These are phyloP conservation scores for Scedosporium aurantiacum DNA, from an alignment of 2,329 filamentous ascomycete genomes.

Conservation along the genomic window DNA sequence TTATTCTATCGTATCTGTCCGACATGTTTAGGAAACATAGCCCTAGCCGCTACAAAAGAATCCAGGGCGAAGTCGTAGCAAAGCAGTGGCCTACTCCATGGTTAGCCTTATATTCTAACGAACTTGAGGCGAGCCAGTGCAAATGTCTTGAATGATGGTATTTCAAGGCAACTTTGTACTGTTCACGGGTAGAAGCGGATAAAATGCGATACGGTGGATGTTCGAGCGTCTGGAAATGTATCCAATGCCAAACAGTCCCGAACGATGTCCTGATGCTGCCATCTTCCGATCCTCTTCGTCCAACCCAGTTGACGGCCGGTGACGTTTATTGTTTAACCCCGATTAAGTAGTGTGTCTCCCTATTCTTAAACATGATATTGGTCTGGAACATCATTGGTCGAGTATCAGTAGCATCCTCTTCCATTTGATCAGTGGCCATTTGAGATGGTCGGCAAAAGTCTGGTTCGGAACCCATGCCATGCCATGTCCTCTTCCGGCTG, in stretches of 20 bases:
- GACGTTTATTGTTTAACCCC: not conserved
- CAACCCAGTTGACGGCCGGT: too few relatives aligned
- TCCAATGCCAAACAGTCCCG: too few relatives aligned
- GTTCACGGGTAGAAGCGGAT: too few relatives aligned
- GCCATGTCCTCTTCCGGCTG: not conserved
- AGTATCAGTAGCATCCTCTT: not conserved
- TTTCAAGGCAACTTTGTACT: too few relatives aligned
- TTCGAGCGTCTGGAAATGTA: too few relatives aligned
- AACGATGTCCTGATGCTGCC: too few relatives aligned
- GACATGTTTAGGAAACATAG: not conserved
- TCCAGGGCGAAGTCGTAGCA: not conserved
- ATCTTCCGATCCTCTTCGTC: too few relatives aligned
- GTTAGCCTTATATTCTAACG: too few relatives aligned
- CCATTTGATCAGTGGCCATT: not conserved
- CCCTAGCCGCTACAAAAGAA: not conserved
- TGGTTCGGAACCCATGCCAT: not conserved
- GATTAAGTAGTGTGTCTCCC: not conserved
- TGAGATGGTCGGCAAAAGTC: not conserved
- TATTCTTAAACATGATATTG: not conserved
- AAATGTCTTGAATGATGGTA: too few relatives aligned
- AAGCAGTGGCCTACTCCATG: not conserved
- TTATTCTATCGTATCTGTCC: not conserved
- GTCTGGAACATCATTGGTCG: not conserved
- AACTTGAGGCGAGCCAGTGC: too few relatives aligned
- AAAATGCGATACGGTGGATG: too few relatives aligned